phyloP scores from a whole-genome alignment of 2,329 filamentous ascomycete species.

The Cephalotrichum gorgonifer region DNA sequence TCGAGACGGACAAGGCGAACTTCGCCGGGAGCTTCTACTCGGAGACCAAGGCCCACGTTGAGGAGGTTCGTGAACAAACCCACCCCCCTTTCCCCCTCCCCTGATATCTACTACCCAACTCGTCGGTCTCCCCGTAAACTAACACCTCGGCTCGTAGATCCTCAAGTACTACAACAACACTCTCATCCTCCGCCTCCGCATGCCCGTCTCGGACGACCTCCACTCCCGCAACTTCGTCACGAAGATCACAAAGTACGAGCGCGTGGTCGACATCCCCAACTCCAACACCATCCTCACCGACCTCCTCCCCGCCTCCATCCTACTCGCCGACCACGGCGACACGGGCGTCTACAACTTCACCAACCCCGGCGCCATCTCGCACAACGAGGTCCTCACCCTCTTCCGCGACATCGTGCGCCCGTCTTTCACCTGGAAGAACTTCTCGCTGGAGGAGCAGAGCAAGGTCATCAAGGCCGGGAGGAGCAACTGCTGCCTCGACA shows the following conservation, averaged over 20 bases:
- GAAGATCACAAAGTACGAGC: constrained; percentile 56
- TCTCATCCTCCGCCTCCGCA: constrained; percentile 55
- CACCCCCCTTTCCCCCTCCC: not conserved
- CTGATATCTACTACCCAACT: not conserved
- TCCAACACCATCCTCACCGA: constrained; percentile 57
- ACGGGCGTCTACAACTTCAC: constrained; percentile 61
- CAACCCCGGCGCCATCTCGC: constrained; percentile 60
- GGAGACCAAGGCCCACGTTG: constrained; percentile 54
- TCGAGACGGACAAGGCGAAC: constrained; percentile 53
- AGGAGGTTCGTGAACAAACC: constrained; percentile 35
- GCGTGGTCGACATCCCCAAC: constrained; percentile 58
- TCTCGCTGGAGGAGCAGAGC: constrained; percentile 53
- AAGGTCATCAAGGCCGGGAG: constrained; percentile 58
- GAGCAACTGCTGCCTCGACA: constrained; percentile 56
- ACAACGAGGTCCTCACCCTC: constrained; percentile 55
- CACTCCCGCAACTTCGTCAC: constrained; percentile 59
- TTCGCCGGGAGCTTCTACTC: constrained; percentile 61
- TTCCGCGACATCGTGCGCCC: constrained; percentile 56
- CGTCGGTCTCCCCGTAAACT: not conserved
- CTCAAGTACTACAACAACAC: constrained; percentile 51
- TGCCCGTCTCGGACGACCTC: constrained; percentile 60
- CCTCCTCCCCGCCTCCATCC: constrained; percentile 49
- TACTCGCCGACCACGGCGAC: constrained; percentile 50
- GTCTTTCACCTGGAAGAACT: constrained; percentile 53
- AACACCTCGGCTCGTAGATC: constrained; percentile 27